Evolutionary conservation across 2,329 filamentous ascomycete genomes (phyloP).

Genomic region (Aureobasidium sp.): DNA sequence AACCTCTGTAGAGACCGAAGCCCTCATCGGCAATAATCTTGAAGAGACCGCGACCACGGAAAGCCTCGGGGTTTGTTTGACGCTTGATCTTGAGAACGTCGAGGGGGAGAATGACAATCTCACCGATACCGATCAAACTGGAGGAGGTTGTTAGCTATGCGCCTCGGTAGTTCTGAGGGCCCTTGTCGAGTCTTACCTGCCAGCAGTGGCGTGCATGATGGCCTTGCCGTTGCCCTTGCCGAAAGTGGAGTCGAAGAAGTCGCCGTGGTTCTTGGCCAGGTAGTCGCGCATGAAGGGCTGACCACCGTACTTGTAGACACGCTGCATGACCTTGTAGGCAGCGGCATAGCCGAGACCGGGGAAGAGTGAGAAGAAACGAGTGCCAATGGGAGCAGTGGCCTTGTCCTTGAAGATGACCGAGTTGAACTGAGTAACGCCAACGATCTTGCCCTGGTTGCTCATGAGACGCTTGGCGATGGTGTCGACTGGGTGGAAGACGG

Average conservation of each 20-base stretch:
- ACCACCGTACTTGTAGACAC: conserved; percentile 97
- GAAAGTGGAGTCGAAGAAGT: conserved; percentile 79
- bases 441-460: conserved; percentile 83
- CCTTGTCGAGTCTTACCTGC: conserved; percentile 53
- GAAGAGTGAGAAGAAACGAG: conserved; percentile 92
- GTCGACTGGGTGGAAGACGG: conserved; percentile 93
- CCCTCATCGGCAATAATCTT: conserved; percentile 90
- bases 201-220: conserved; percentile 93
- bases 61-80: conserved; percentile 97
- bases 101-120: conserved; percentile 89
- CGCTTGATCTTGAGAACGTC: conserved; percentile 99
- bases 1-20: conserved; percentile 90
- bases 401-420: conserved; percentile 89
- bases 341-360: conserved; percentile 95
- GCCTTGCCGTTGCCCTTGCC: conserved; percentile 97
- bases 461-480: conserved; percentile 98
- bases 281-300: conserved; percentile 94
- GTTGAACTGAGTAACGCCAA: conserved; percentile 62
- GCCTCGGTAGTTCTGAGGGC: background rate
- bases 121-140: conserved; percentile 90
- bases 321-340: conserved; percentile 93
- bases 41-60: conserved; percentile 85
- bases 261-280: conserved; percentile 69
- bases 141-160: background rate
- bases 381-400: conserved; percentile 59